These are phyloP conservation scores for Sclerospora graminicola DNA, from an alignment of 352 stramenopile genomes.

Conservation along the genomic window DNA sequence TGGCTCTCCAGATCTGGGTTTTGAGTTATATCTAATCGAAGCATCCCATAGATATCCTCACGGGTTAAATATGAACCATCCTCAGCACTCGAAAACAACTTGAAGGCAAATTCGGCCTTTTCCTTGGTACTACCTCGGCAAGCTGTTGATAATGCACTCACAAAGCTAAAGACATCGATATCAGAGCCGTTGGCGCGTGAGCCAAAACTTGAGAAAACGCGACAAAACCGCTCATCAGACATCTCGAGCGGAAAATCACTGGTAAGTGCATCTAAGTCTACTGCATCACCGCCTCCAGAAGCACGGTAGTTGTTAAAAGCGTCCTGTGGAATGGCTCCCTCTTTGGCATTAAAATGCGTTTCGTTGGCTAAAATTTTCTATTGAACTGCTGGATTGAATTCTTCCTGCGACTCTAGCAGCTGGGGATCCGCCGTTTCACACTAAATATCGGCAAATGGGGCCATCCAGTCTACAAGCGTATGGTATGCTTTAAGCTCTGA, in stretches of 20 bases:
- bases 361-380: conserved; percentile 82
- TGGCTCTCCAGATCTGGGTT: conserved; percentile 58
- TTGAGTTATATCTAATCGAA: conserved; percentile 71
- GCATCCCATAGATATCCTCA: conserved; percentile 77
- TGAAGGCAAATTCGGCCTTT: conserved; percentile 75
- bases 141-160: conserved; percentile 66
- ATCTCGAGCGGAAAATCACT: conserved; percentile 81
- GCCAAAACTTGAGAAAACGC: conserved; percentile 73
- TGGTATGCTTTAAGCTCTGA: conserved; percentile 36
- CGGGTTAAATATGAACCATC: conserved; percentile 50
- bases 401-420: conserved; percentile 77
- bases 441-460: conserved; percentile 74
- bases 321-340: conserved; percentile 72
- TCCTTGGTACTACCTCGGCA: conserved; percentile 61
- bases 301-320: conserved; percentile 79
- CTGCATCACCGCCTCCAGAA: conserved; percentile 46
- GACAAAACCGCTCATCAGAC: conserved; percentile 65
- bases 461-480: conserved; percentile 78
- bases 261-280: conserved; percentile 70
- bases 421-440: conserved; percentile 72
- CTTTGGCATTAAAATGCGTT: conserved; percentile 69
- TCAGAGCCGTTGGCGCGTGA: conserved; percentile 64
- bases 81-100: conserved; percentile 51
- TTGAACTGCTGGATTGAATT: conserved; percentile 83
- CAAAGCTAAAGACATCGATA: conserved; percentile 84